Evolutionary conservation across 2,329 filamentous ascomycete species (phyloP).

Genomic region (Dendryphion nanum): DNA sequence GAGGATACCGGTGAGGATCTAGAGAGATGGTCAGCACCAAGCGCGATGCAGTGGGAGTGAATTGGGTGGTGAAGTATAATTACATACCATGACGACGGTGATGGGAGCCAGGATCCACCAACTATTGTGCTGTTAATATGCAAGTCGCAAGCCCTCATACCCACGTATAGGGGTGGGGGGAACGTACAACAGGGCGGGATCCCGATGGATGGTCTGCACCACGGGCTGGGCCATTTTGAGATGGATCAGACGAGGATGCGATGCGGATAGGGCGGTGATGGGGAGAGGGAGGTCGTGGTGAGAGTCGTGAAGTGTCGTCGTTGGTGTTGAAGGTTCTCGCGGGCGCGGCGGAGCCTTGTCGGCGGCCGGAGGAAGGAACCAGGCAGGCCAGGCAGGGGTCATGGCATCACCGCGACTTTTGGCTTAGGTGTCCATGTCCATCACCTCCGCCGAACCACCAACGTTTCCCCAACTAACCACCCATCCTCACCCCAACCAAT

Average conservation of each 20-base stretch:
- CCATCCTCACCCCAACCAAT: too few species aligned
- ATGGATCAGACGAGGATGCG: conserved; percentile 9
- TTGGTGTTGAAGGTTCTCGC: conserved; percentile 22
- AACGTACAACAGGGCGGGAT: conserved; percentile 94
- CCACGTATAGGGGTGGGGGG: too few species aligned
- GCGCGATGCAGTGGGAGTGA: not conserved
- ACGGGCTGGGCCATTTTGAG: conserved; percentile 75
- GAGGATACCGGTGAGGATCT: conserved; percentile 90
- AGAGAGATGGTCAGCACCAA: conserved; percentile 13
- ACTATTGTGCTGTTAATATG: conserved; percentile 53
- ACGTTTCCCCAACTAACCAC: too few species aligned
- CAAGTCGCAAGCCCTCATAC: too few species aligned
- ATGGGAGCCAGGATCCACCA: conserved; percentile 99
- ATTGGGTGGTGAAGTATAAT: not conserved
- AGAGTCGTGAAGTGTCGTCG: too few species aligned
- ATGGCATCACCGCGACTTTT: too few species aligned
- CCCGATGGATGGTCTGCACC: conserved; percentile 94
- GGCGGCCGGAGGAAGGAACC: too few species aligned
- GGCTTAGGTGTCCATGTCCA: too few species aligned
- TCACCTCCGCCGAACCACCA: too few species aligned
- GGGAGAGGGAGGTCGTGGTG: conserved; percentile 16
- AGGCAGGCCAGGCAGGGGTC: not conserved
- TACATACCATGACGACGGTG: conserved; percentile 84
- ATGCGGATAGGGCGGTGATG: conserved; percentile 10
- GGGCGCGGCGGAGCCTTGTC: conserved; percentile 28